Evolutionary conservation across 2,329 filamentous ascomycete genomes (phyloP), one percentile per base, ranked within the genome.

Genomic region (Graphilbum ipis-grandicollis): DNA sequence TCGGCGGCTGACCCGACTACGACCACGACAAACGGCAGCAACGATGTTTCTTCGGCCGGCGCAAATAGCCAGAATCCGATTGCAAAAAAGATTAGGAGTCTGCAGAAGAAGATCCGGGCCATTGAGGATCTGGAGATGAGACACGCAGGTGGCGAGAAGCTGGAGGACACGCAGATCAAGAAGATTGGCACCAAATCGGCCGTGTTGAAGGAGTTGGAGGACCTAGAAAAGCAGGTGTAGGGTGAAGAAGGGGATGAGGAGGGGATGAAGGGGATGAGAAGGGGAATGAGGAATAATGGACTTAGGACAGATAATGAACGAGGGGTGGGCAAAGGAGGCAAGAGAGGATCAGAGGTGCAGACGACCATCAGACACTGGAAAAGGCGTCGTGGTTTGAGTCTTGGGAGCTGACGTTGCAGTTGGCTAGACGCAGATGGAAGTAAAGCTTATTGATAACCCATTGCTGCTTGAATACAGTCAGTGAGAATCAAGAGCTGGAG

Each of bases 121-220:
- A 98, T 98, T 52, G 90, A 98, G 53, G 90, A 98, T 55, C 63
- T 98, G 43, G 93, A 96, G 66, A 94, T 96, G 86, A 75, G 90
- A 39, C 75, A 86, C 46, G 90, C 88, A 3, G 78, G 79, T 25
- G 88, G 88, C 5, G 90, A 98, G 67, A 96, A 94, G 67, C 63
- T 98, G 42, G 90, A 98, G 62, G 88, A 94, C 52, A 98, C 90
- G 23, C 90, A 98, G 62, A 75, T 98, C 58, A 92, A 93, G 68
- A 98, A 98, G 71, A 98, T 98, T 49, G 71, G 74, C 39, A 96
- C 85, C 18, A 93, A 96, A 63, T 65, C 75, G 34, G 60, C 70
- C 14, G 88, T 98, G 40, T 66, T 86, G 43, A 83, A 79, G 59
- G 90, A 98, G 60, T 62, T 98, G 41, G 71, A 79, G 33, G 61